Conservation (phyloP, 768 basidiomycete genomes). For the Boletus huronensis region DNA sequence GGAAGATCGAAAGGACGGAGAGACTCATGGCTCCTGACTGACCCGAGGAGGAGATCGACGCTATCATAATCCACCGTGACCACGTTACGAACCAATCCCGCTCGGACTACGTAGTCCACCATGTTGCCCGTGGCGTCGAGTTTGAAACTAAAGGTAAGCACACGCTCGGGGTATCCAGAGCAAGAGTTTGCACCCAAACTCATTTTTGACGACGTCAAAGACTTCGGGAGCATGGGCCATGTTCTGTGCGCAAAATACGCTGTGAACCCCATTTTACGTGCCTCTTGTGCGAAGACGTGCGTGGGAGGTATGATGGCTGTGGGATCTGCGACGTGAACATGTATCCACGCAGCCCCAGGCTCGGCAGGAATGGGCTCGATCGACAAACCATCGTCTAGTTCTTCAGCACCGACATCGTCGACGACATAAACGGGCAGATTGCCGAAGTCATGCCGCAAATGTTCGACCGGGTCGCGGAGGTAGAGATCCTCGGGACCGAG, state of each 20-base stretch:
- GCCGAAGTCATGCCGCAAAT: conserved; percentile 84
- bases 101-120: conserved; percentile 62
- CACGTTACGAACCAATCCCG: conserved; percentile 73
- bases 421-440: conserved; percentile 79
- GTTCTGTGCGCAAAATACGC: conserved; percentile 65
- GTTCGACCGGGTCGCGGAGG: conserved; percentile 57
- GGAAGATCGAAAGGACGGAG: conserved; percentile 22
- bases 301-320: conserved; percentile 71
- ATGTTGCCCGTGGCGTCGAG: conserved; percentile 61
- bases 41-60: conserved; percentile 53
- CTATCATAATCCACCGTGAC: conserved; percentile 59
- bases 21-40: conserved; percentile 4
- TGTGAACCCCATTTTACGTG: conserved; percentile 48
- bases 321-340: conserved; percentile 92
- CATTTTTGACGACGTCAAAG: conserved; percentile 46
- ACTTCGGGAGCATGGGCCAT: conserved; percentile 69
- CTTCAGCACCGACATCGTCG: conserved; percentile 74
- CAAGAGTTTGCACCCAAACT: conserved; percentile 42
- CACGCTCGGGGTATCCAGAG: conserved; percentile 45
- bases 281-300: conserved; percentile 58
- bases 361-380: conserved; percentile 64
- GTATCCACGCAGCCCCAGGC: conserved; percentile 69
- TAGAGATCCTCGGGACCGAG: conserved; percentile 66
- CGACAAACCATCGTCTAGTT: conserved; percentile 93
- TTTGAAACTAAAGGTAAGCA: conserved; percentile 79